Evolutionary conservation across 352 stramenopile species (phyloP), one percentile per base, ranked within the genome.

Genomic region (Phytophthora brassicae): DNA sequence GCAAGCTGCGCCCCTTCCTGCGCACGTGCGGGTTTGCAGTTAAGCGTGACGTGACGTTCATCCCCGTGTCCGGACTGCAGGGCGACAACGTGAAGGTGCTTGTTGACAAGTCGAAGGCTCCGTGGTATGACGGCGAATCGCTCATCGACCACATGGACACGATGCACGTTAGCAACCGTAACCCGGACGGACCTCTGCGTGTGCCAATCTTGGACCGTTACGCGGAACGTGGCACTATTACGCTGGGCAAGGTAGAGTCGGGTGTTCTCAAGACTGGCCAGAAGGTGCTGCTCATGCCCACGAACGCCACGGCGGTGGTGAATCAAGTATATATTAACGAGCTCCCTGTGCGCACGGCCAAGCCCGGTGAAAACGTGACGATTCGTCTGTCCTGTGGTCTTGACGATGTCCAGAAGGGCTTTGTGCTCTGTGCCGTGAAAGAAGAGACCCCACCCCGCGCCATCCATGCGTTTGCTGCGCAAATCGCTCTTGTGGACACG

Each of bases 201-300:
- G 92, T 99, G 47, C 97, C 97, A 14, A 85, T 99, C n/a, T 72
- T 99, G 33, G 97, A 99, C 74, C 90, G 97, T 19, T 99, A 99
- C 75, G 86, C 86, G 24, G 97, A 99, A 16, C 89, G 97, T 47
- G 97, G 97, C 54, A 98, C 94, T 4, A 96, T 99, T 46, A 89
- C 91, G 33, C 94, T 99, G 78, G 97, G 97, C 51, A 99, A 99
- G 77, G 96, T 99, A 35, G 97, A 99, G 75, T 95, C 89, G 50
- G 97, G 97, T 41, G 84, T 96, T 31, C 64, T 99, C 33, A 82
- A 82, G 51, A 89, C 84, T 31, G 97, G 96, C 33, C 81, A 97
- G 70, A 98, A 97, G 70, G 79, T 99, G 20, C 84, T 88, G 50
- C 60, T 99, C 23, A 99, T 99, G 95, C 97, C 97, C 0, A 98